Evolutionary conservation across 495 filamentous ascomycete species (phyloP).

Genomic region (Darksidea phi): DNA sequence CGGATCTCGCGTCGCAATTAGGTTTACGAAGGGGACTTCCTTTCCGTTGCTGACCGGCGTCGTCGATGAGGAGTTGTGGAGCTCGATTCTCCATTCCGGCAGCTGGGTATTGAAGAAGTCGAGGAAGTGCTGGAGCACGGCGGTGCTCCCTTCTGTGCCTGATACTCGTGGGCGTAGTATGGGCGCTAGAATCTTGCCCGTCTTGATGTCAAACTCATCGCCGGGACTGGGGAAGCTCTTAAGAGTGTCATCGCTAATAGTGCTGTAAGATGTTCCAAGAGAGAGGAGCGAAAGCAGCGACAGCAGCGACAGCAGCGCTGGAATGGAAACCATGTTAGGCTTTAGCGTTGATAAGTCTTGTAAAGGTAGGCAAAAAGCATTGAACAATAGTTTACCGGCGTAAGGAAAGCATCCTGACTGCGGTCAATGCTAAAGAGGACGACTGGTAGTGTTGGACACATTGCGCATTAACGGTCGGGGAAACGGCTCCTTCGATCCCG

Average conservation of each 20-base stretch:
- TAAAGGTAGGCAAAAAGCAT: background rate
- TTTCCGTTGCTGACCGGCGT: constrained; percentile 72
- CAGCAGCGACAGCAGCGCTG: constrained; percentile 10
- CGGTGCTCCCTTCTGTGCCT: constrained; percentile 70
- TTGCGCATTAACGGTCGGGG: no score
- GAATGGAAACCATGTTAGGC: constrained; percentile 5
- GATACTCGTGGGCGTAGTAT: constrained; percentile 90
- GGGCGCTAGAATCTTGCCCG: constrained; percentile 72
- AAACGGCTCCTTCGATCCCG: background rate
- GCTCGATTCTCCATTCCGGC: constrained; percentile 73
- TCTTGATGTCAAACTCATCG: constrained; percentile 77
- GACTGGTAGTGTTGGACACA: background rate
- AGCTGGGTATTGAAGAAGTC: constrained; percentile 73
- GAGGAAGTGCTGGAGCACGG: constrained; percentile 77
- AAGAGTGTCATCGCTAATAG: constrained; percentile 71
- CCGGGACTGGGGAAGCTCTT: constrained; percentile 64
- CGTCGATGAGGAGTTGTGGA: constrained; percentile 81
- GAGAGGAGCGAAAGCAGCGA: constrained; percentile 19
- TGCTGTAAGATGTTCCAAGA: constrained; percentile 61
- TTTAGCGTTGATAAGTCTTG: background rate
- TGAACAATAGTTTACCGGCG: background rate
- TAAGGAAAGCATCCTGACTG: background rate
- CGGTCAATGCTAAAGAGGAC: background rate
- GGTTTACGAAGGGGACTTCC: constrained; percentile 81
- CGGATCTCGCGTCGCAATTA: constrained; percentile 88